Base-by-base conservation (phyloP, 331 rosid species). In the Cydonia oblonga region DNA sequence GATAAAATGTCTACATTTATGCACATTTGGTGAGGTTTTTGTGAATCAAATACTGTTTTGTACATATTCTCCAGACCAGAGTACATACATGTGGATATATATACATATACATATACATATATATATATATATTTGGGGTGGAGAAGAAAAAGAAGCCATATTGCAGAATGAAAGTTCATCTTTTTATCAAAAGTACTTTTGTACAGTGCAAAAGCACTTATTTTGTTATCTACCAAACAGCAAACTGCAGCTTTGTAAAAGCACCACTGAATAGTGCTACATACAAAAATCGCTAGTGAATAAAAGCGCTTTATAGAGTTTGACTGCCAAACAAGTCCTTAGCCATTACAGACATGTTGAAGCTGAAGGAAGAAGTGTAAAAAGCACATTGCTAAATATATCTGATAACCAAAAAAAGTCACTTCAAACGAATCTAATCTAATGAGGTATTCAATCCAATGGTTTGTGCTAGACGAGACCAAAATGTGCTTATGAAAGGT, bases 21-120 rank as follows among this genome's bases (percentile, higher is more conserved):
- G 76, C 22, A 64, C 72, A 14, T 56, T 56, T 64, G 69, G 58
- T 67, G 35, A 68, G 79, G 33, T 74, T 84, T 70, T 78, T 75
- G 53, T 82, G 76, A 52, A 71, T 46, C 71, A 68, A 51, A 64
- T 75, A 38, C 70, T 46, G 38, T 76, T 24, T 76, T 87, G 85
- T 87, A 87, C 71, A 87, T 83, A 66, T 77, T 75, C 70, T 76
- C 5, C 70, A 67, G 61, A 73, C 62, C 42, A 63, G 24, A 20
- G 44, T 32, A 32, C 64, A 44, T 78, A 57, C 58, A 42, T 58
- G 67, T 5, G 59, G 52, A 24, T 53, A 59, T 59, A 59, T 25
- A 57, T 23, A 56, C 0, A 6, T 7, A 40, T 40, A 42, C 4
- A 4, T 4, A 13, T 19, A 18, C 9, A 58, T 24, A 56, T 56